These are phyloP conservation scores for Pythium coloratum DNA, from an alignment of 352 stramenopile species.

Conservation along the genomic window DNA sequence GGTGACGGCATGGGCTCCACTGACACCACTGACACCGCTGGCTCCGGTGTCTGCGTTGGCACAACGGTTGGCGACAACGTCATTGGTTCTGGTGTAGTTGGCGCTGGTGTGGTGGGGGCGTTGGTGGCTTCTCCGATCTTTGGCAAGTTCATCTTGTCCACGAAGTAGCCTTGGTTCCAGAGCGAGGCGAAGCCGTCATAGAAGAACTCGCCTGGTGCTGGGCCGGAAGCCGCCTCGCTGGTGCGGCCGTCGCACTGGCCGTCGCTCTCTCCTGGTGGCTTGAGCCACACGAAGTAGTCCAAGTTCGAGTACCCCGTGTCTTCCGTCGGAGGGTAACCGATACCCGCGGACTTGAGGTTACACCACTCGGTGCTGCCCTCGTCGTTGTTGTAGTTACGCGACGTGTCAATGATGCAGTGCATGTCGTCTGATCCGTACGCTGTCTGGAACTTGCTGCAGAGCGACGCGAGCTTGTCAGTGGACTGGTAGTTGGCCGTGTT, in stretches of 20 bases:
- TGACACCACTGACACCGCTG: not conserved
- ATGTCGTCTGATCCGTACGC: constrained; percentile 30
- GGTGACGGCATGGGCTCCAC: constrained; percentile 3
- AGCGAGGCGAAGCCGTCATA: constrained; percentile 46
- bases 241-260: constrained; percentile 49
- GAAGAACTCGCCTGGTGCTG: constrained; percentile 56
- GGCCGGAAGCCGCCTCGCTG: constrained; percentile 34
- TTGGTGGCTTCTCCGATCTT: constrained; percentile 5
- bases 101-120: not conserved
- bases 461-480: constrained; percentile 31
- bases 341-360: constrained; percentile 57
- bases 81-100: not conserved
- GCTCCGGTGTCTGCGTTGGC: not conserved
- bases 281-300: constrained; percentile 75
- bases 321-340: constrained; percentile 54
- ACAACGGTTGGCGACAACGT: not conserved
- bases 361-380: constrained; percentile 49
- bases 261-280: constrained; percentile 65
- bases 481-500: constrained; percentile 76
- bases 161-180: constrained; percentile 79
- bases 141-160: constrained; percentile 24
- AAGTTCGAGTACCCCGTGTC: constrained; percentile 49
- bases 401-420: constrained; percentile 66
- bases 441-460: constrained; percentile 54
- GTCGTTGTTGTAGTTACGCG: constrained; percentile 47